A percentile compares a stretch with the other conserved stretches of the same genome.
phyloP scores from a whole-genome alignment of 2,329 filamentous ascomycete genomes.

The Alternaria conjuncta region DNA sequence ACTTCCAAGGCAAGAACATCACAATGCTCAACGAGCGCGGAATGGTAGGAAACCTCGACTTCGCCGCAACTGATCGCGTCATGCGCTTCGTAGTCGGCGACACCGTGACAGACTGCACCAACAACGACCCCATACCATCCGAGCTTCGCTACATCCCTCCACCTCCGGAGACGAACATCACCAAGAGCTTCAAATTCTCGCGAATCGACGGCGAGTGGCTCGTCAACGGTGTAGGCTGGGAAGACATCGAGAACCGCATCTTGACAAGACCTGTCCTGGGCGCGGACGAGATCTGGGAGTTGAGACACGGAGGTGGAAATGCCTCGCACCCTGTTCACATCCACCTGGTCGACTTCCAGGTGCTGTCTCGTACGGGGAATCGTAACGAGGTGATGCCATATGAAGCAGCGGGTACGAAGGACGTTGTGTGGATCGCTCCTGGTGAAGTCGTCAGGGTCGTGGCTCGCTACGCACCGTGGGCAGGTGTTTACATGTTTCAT shows the following conservation, averaged over 20 bases:
- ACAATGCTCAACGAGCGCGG: constrained; percentile 53
- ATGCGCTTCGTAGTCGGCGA: constrained; percentile 55
- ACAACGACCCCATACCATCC: constrained; percentile 38
- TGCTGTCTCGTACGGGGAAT: constrained; percentile 58
- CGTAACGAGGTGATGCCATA: constrained; percentile 56
- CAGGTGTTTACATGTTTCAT: constrained; percentile 60
- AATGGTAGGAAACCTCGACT: constrained; percentile 57
- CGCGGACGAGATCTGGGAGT: constrained; percentile 45
- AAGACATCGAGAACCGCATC: constrained; percentile 40
- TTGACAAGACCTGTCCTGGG: constrained; percentile 42
- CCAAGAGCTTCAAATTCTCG: constrained; percentile 40
- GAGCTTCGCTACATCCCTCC: constrained; percentile 34
- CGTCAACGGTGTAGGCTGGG: constrained; percentile 45
- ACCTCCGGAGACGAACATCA: constrained; percentile 22
- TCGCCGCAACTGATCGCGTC: constrained; percentile 52
- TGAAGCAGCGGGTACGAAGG: constrained; percentile 63
- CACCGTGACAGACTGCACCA: constrained; percentile 23
- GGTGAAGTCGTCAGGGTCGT: constrained; percentile 51
- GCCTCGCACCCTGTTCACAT: constrained; percentile 64
- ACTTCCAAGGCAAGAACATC: constrained; percentile 58
- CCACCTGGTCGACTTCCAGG: constrained; percentile 65
- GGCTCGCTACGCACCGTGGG: constrained; percentile 45
- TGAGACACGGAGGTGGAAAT: constrained; percentile 57
- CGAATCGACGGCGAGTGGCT: constrained; percentile 38
- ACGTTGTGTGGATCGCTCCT: constrained; percentile 62